Conservation (phyloP, 768 basidiomycete species). For the Amanita subjunquillea region DNA sequence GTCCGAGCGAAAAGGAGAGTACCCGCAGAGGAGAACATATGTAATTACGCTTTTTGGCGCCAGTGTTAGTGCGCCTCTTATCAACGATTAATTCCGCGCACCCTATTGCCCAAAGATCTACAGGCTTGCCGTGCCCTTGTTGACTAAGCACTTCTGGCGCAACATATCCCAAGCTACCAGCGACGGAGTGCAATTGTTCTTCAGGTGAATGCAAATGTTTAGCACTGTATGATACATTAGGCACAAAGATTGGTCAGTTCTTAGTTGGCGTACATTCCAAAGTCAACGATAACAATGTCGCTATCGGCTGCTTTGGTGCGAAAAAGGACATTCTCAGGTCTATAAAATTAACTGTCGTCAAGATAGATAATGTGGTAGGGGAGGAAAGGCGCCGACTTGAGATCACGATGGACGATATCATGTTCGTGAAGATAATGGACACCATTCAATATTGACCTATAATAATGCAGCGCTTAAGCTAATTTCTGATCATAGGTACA, state of each 20-base stretch:
- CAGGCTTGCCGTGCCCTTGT: slow-evolving; percentile 82
- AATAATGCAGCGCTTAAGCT: background rate
- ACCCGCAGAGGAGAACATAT: slow-evolving; percentile 91
- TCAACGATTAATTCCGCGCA: slow-evolving; percentile 19
- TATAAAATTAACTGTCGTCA: slow-evolving; percentile 15
- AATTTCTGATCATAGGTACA: background rate
- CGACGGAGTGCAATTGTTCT: slow-evolving; percentile 61
- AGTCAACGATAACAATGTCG: slow-evolving; percentile 93
- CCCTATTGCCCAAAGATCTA: slow-evolving; percentile 94
- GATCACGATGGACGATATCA: slow-evolving; percentile 92
- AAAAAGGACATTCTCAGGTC: slow-evolving; percentile 95
- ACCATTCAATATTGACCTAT: slow-evolving; percentile 72
- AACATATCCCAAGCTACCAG: slow-evolving; percentile 82
- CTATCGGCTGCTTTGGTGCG: slow-evolving; percentile 65
- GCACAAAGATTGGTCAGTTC: background rate
- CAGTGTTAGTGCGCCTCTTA: background rate
- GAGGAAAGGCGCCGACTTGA: slow-evolving; percentile 49
- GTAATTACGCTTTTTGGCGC: slow-evolving; percentile 67
- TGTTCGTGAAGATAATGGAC: slow-evolving; percentile 86
- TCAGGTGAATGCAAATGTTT: slow-evolving; percentile 70
- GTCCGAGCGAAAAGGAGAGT: slow-evolving; percentile 87
- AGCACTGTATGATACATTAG: slow-evolving; percentile 36
- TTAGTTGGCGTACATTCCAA: slow-evolving; percentile 72
- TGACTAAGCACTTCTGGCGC: slow-evolving; percentile 83
- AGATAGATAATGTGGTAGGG: background rate